These are phyloP conservation scores for Xylaria polymorpha DNA, from an alignment of 2,329 filamentous ascomycete species.

Conservation along the genomic window DNA sequence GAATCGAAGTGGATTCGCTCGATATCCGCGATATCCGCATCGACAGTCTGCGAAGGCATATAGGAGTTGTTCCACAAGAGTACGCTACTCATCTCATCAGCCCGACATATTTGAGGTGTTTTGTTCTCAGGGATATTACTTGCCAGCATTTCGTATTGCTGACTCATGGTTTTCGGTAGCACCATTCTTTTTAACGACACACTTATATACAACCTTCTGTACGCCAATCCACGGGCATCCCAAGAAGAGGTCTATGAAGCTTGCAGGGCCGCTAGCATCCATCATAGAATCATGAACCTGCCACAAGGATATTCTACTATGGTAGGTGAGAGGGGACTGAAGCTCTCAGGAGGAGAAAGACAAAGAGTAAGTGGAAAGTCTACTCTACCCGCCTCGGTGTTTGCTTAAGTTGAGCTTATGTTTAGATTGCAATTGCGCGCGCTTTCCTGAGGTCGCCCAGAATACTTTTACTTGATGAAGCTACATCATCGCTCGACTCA, in stretches of 20 bases:
- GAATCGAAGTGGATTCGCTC: not conserved
- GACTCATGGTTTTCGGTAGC: not conserved
- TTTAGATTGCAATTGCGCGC: conserved; percentile 6
- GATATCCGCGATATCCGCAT: conserved; percentile 4
- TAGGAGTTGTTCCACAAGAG: conserved; percentile 18
- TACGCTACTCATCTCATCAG: not conserved
- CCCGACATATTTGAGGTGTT: too few species aligned
- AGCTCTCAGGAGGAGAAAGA: conserved; percentile 22
- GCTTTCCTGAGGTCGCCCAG: not conserved
- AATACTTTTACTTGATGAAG: conserved; percentile 12
- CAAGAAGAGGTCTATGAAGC: conserved; percentile 5
- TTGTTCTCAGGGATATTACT: too few species aligned
- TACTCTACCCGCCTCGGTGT: too few species aligned
- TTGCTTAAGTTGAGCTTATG: not conserved
- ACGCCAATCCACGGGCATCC: not conserved
- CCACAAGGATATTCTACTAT: conserved; percentile 10
- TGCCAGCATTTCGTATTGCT: not conserved
- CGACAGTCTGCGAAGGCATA: not conserved
- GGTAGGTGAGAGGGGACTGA: conserved; percentile 12
- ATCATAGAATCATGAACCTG: conserved; percentile 12
- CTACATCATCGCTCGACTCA: conserved; percentile 8
- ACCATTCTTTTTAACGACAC: conserved; percentile 9
- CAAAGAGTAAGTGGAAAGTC: conserved; percentile 7
- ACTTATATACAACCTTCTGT: conserved; percentile 15
- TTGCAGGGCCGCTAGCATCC: conserved; percentile 12